Percentiles rank a stretch among this genome's conserved stretches.
Conservation (phyloP, 2,329 filamentous ascomycete species). For the Ampelomyces quisqualis region DNA sequence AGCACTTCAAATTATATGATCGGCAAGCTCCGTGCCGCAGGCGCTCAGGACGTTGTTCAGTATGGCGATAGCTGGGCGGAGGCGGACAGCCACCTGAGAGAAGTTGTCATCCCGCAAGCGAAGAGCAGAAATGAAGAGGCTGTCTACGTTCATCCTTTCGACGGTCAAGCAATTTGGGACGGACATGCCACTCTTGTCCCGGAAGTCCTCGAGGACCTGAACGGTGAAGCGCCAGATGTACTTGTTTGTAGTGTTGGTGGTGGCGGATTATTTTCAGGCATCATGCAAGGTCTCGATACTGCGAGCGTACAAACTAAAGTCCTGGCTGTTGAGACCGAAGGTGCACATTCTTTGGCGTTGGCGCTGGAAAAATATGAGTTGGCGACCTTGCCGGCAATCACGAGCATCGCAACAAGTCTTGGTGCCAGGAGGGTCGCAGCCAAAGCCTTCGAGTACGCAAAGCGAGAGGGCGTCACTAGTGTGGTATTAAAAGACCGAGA, state of each 20-base stretch:
- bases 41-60: conserved; percentile 64
- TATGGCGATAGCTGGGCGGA: conserved; percentile 65
- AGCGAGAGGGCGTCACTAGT: conserved; percentile 56
- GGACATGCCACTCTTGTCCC: conserved; percentile 60
- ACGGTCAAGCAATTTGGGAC: conserved; percentile 64
- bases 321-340: conserved; percentile 71
- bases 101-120: conserved; percentile 51
- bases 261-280: conserved; percentile 72
- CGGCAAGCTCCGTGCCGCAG: conserved; percentile 64
- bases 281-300: conserved; percentile 65
- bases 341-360: conserved; percentile 68
- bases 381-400: conserved; percentile 67
- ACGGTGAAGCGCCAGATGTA: conserved; percentile 58
- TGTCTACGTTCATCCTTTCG: conserved; percentile 68
- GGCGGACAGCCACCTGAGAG: conserved; percentile 65
- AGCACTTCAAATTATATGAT: conserved; percentile 67
- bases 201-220: conserved; percentile 45
- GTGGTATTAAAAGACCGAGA: conserved; percentile 70
- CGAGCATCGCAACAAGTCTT: conserved; percentile 70
- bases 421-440: conserved; percentile 67
- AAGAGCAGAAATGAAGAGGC: conserved; percentile 10
- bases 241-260: conserved; percentile 76
- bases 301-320: conserved; percentile 44
- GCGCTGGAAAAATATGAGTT: conserved; percentile 58
- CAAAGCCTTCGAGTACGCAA: conserved; percentile 61